Percentiles rank a stretch among this genome's conserved stretches.
Evolutionary conservation across 2,329 filamentous ascomycete genomes (phyloP).

Genomic region (Pseudopyrenochaeta lycopersici): DNA sequence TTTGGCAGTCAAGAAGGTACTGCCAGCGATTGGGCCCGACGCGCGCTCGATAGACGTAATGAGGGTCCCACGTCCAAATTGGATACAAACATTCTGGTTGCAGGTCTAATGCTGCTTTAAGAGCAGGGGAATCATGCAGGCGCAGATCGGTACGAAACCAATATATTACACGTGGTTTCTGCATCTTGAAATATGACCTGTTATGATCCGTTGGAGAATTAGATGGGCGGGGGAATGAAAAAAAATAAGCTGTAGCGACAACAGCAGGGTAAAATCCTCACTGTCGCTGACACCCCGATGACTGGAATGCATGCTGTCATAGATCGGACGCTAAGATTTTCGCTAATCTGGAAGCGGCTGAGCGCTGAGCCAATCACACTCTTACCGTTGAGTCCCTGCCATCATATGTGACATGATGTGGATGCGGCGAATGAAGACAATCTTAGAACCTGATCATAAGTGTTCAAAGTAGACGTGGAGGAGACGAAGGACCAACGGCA

Average conservation of each 20-base stretch:
- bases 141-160: slow-evolving; percentile 83
- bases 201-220: neutral
- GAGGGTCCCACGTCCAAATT: slow-evolving; percentile 82
- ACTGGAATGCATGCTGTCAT: slow-evolving; percentile 40
- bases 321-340: slow-evolving; percentile 29
- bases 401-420: no score
- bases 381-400: no score
- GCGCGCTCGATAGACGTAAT: slow-evolving; percentile 77
- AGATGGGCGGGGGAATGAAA: neutral
- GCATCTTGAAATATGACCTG: slow-evolving; percentile 18
- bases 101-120: slow-evolving; percentile 75
- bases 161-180: slow-evolving; percentile 70
- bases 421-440: no score
- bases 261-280: no score
- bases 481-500: no score
- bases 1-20: slow-evolving; percentile 76
- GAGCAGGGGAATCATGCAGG: slow-evolving; percentile 78
- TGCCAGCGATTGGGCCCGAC: slow-evolving; percentile 79
- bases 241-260: neutral
- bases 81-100: slow-evolving; percentile 75
- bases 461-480: no score
- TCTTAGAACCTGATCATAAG: no score
- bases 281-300: no score
- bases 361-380: neutral
- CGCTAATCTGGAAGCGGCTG: slow-evolving; percentile 28